phyloP scores from a whole-genome alignment of 768 basidiomycete genomes.

The Collybia sordida region DNA sequence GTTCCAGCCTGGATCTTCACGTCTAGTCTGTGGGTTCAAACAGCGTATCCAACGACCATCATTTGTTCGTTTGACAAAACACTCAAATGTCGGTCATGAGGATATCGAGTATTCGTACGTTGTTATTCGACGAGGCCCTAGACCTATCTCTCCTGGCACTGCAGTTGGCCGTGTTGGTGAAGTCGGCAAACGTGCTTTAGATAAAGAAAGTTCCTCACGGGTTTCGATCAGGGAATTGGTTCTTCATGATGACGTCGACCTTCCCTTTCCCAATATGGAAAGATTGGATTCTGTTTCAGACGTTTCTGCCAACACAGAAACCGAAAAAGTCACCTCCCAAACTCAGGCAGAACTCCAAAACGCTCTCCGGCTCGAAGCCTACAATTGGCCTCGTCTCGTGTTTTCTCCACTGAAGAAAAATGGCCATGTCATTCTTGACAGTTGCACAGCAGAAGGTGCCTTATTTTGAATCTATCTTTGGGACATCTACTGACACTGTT shows the following conservation, averaged over 20 bases:
- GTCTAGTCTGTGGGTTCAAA: conserved; percentile 76
- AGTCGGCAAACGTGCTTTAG: conserved; percentile 46
- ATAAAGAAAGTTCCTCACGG: conserved; percentile 28
- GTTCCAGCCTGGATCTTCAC: conserved; percentile 48
- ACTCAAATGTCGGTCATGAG: conserved; percentile 81
- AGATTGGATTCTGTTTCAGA: conserved; percentile 8
- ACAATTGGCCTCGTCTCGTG: conserved; percentile 87
- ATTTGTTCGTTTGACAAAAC: conserved; percentile 87
- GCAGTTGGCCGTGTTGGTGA: conserved; percentile 53
- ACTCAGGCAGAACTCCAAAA: conserved; percentile 42
- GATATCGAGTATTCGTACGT: conserved; percentile 90
- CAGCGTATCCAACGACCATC: conserved; percentile 86
- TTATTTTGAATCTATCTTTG: background rate
- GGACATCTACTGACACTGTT: background rate
- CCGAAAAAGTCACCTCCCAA: conserved; percentile 8
- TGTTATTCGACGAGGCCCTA: conserved; percentile 75
- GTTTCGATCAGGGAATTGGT: conserved; percentile 38
- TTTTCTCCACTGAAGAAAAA: conserved; percentile 90
- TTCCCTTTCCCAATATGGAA: conserved; percentile 7
- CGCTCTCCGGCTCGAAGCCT: conserved; percentile 71
- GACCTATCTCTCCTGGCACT: conserved; percentile 47
- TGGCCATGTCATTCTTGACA: conserved; percentile 90
- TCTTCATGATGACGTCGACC: conserved; percentile 33
- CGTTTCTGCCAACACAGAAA: conserved; percentile 3
- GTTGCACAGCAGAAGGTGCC: conserved; percentile 80